Conservation (phyloP, 768 basidiomycete genomes). For the Russula vinacea region DNA sequence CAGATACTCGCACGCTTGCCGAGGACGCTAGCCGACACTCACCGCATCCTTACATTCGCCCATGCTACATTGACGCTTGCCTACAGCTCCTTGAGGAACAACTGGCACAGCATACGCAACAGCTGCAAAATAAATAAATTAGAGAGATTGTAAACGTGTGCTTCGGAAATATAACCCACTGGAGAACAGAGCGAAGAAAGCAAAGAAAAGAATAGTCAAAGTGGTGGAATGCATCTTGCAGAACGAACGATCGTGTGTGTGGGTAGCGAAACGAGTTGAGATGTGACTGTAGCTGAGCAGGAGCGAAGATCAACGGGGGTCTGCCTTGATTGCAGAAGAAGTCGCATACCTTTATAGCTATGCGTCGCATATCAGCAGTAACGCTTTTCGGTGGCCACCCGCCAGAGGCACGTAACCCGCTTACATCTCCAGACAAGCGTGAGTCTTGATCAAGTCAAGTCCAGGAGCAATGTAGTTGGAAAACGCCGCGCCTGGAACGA, state of each 20-base stretch:
- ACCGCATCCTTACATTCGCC: not conserved
- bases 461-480: not conserved
- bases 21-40: not conserved
- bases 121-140: not conserved
- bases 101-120: slow-evolving; percentile 3
- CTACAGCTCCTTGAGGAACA: not conserved
- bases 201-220: not conserved
- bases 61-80: not conserved
- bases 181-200: not conserved
- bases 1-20: not conserved
- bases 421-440: not conserved
- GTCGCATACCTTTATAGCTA: not conserved
- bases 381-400: not conserved
- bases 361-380: not conserved
- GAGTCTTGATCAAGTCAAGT: not conserved
- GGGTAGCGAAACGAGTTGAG: too few species aligned
- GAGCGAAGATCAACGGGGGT: too few species aligned
- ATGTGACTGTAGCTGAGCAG: too few species aligned
- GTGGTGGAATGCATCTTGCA: not conserved
- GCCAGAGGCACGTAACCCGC: too few species aligned
- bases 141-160: not conserved
- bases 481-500: not conserved
- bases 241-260: not conserved
- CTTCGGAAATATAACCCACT: not conserved
- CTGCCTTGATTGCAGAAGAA: not conserved